These are phyloP conservation scores for Nasturtium officinale DNA, from an alignment of 345 rosid species.

Conservation along the genomic window DNA sequence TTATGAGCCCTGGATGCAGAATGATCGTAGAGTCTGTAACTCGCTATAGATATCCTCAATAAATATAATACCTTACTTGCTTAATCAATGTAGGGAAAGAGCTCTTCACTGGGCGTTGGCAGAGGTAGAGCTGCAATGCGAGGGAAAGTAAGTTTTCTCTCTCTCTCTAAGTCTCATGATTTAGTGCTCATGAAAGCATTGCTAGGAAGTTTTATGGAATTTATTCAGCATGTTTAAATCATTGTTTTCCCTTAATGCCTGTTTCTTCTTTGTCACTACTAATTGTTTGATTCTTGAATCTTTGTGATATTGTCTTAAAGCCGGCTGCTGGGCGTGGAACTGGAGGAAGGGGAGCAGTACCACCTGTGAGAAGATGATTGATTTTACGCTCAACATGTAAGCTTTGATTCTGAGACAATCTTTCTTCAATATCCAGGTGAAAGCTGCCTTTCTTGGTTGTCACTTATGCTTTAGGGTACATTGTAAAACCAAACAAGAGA, in stretches of 20 bases:
- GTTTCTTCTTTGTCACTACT: slow-evolving; percentile 21
- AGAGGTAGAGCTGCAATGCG: slow-evolving; percentile 99
- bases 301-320: slow-evolving; percentile 35
- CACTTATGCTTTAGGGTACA: slow-evolving; percentile 29
- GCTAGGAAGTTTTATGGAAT: slow-evolving; percentile 12
- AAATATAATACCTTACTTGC: not conserved
- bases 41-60: not conserved
- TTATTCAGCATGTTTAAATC: not conserved
- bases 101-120: slow-evolving; percentile 95
- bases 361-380: slow-evolving; percentile 77
- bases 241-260: not conserved
- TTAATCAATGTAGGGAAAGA: slow-evolving; percentile 76
- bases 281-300: slow-evolving; percentile 19
- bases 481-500: slow-evolving; percentile 33
- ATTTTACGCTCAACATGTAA: slow-evolving; percentile 1
- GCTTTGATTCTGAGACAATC: slow-evolving; percentile 29
- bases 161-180: not conserved
- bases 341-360: slow-evolving; percentile 78
- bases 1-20: slow-evolving; percentile 15
- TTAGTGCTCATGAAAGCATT: not conserved
- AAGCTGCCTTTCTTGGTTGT: slow-evolving; percentile 27
- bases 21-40: not conserved
- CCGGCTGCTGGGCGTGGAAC: slow-evolving; percentile 87
- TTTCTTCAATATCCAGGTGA: slow-evolving; percentile 19
- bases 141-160: slow-evolving; percentile 69